Conservation (phyloP, 2,329 filamentous ascomycete genomes). For the Aspergillus caelatus region DNA sequence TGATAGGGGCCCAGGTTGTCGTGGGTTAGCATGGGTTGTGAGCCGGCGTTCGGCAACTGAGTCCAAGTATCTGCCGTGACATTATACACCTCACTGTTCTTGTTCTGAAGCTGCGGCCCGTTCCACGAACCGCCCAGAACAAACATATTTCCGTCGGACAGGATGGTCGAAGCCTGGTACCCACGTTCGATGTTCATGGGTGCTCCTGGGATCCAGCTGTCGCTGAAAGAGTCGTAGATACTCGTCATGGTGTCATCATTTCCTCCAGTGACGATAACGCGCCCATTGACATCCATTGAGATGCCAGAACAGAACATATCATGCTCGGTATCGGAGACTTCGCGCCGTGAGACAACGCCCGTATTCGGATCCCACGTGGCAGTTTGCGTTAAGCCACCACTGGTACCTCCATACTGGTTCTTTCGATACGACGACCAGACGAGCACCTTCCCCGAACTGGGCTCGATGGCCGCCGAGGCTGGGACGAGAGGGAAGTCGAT, state of each 20-base stretch:
- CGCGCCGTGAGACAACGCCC: not conserved
- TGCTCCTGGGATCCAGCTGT: not conserved
- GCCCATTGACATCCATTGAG: slow-evolving; percentile 7
- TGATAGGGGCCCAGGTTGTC: slow-evolving; percentile 2
- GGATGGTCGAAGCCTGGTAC: slow-evolving; percentile 5
- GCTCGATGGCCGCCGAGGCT: slow-evolving; percentile 6
- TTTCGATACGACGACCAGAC: slow-evolving; percentile 9
- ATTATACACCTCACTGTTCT: slow-evolving; percentile 10
- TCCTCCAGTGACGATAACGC: slow-evolving; percentile 9
- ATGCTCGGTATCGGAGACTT: slow-evolving; percentile 9
- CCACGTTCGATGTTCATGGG: slow-evolving; percentile 6
- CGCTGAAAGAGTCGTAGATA: slow-evolving; percentile 3
- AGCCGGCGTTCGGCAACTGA: not conserved
- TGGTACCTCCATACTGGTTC: slow-evolving; percentile 1
- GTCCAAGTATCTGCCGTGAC: not conserved
- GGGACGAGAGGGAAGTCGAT: slow-evolving; percentile 12
- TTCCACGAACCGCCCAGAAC: slow-evolving; percentile 9
- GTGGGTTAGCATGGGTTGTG: slow-evolving; percentile 2
- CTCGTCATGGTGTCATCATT: slow-evolving; percentile 6
- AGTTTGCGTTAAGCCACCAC: slow-evolving; percentile 3
- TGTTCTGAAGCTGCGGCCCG: not conserved
- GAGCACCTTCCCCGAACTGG: slow-evolving; percentile 4
- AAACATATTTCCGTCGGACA: slow-evolving; percentile 12
- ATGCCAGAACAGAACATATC: slow-evolving; percentile 15
- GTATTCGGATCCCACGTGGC: slow-evolving; percentile 7